Percentiles rank a stretch among this genome's conserved stretches.
phyloP scores from a whole-genome alignment of 768 basidiomycete species.

The Mycena leptocephala region DNA sequence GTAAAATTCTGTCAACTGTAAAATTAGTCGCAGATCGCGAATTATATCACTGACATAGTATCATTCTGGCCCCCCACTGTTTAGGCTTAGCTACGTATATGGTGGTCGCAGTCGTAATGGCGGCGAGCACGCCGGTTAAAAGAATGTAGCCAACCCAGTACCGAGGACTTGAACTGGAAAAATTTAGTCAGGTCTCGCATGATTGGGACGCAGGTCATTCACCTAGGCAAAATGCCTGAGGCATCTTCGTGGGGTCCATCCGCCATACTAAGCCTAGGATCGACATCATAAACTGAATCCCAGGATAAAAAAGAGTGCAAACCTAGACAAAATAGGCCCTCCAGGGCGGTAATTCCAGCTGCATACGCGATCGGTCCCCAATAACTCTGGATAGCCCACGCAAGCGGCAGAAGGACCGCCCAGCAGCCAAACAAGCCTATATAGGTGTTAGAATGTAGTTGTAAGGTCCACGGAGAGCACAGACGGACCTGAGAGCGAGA shows the following conservation, averaged over 20 bases:
- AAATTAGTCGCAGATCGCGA: background rate
- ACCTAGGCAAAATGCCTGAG: constrained; percentile 27
- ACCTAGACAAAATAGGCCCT: constrained; percentile 34
- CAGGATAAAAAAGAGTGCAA: background rate
- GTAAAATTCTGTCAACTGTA: background rate
- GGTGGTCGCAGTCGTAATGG: constrained; percentile 31
- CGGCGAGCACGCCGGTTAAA: constrained; percentile 29
- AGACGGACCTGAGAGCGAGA: constrained; percentile 31
- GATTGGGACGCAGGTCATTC: background rate
- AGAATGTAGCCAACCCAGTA: constrained; percentile 13
- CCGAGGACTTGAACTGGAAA: constrained; percentile 23
- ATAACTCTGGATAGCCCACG: constrained; percentile 24
- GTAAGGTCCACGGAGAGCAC: too few relatives aligned
- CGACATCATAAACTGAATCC: background rate
- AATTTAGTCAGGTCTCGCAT: background rate
- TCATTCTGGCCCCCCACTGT: constrained; percentile 23
- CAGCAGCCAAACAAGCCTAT: constrained; percentile 39
- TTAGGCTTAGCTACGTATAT: constrained; percentile 32
- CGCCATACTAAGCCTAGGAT: constrained; percentile 29
- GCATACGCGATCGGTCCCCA: constrained; percentile 36
- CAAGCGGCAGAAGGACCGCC: constrained; percentile 38
- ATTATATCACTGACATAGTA: background rate
- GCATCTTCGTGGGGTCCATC: constrained; percentile 28
- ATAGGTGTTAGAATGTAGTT: background rate
- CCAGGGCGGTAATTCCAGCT: constrained; percentile 22